Percentiles rank a stretch among this genome's conserved stretches.
Evolutionary conservation across 768 basidiomycete genomes (phyloP).

Genomic region (Mycena galopus): DNA sequence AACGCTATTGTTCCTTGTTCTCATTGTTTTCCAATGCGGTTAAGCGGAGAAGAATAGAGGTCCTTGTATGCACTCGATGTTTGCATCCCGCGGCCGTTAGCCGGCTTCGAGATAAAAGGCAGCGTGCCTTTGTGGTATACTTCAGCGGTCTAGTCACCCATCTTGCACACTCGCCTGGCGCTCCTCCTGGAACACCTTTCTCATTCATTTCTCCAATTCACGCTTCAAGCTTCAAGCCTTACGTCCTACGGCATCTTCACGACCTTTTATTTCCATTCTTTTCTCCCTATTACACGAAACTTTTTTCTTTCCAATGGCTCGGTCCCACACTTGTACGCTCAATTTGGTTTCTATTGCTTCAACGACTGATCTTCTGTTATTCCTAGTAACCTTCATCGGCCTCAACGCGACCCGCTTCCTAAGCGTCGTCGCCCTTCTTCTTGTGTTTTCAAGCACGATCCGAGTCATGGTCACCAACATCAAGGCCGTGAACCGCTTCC

Average conservation of each 20-base stretch:
- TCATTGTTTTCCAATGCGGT: slow-evolving; percentile 35
- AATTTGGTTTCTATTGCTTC: neutral
- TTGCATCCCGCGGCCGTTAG: slow-evolving; percentile 7
- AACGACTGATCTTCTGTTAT: neutral
- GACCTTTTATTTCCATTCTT: slow-evolving; percentile 1
- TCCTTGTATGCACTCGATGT: slow-evolving; percentile 27
- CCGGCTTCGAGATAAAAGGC: slow-evolving; percentile 18
- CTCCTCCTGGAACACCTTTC: slow-evolving; percentile 15
- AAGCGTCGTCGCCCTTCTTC: slow-evolving; percentile 82
- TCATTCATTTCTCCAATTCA: slow-evolving; percentile 10
- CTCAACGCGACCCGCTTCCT: slow-evolving; percentile 83
- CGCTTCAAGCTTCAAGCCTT: neutral
- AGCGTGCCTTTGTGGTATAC: neutral
- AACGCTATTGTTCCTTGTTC: slow-evolving; percentile 36
- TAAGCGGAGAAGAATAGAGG: slow-evolving; percentile 24
- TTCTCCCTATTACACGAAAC: neutral
- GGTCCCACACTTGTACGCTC: neutral
- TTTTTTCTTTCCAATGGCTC: neutral
- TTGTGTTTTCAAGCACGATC: slow-evolving; percentile 85
- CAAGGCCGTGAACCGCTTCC: slow-evolving; percentile 78
- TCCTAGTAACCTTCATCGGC: slow-evolving; percentile 69
- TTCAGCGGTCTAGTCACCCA: slow-evolving; percentile 20
- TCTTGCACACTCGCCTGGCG: slow-evolving; percentile 18
- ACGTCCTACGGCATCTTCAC: slow-evolving; percentile 30
- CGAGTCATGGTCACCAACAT: slow-evolving; percentile 82